phyloP scores from a whole-genome alignment of 371 early-diverging fungal genomes.

The Mucor circinelloides region DNA sequence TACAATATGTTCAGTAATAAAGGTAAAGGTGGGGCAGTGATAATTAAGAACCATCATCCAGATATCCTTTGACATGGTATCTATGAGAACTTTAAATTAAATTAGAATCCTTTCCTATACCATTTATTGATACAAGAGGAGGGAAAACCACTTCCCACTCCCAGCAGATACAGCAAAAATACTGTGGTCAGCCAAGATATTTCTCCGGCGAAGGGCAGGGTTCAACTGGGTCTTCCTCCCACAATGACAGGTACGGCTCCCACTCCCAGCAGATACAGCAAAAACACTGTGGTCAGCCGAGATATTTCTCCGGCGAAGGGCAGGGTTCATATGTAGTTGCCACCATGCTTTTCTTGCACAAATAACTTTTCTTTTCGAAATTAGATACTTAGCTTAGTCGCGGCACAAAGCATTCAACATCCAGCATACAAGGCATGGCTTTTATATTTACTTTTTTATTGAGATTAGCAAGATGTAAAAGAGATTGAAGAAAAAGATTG shows the following conservation, averaged over 20 bases:
- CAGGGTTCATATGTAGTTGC: conserved; percentile 26
- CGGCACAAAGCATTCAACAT: conserved; percentile 9
- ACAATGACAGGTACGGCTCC: neutral
- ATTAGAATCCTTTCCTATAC: too few species aligned
- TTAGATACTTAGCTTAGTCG: conserved; percentile 15
- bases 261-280: conserved; percentile 22
- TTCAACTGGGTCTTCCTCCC: neutral
- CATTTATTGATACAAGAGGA: too few species aligned
- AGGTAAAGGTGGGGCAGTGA: too few species aligned
- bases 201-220: conserved; percentile 25
- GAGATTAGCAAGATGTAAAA: conserved; percentile 10
- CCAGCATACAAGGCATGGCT: conserved; percentile 7
- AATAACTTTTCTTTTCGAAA: conserved; percentile 15
- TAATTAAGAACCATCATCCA: too few species aligned
- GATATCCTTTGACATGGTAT: too few species aligned
- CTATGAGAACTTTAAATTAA: too few species aligned
- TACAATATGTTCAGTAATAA: too few species aligned
- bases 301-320: conserved; percentile 22
- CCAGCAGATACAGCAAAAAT: conserved; percentile 20
- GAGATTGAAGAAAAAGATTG: conserved; percentile 5
- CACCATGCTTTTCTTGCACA: conserved; percentile 20
- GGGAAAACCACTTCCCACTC: too few species aligned
- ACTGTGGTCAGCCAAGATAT: conserved; percentile 16
- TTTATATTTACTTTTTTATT: conserved; percentile 8
- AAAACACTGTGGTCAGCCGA: conserved; percentile 15